Evolutionary conservation across 2,329 filamentous ascomycete species (phyloP).

Genomic region (Aspergillus phoenicis): DNA sequence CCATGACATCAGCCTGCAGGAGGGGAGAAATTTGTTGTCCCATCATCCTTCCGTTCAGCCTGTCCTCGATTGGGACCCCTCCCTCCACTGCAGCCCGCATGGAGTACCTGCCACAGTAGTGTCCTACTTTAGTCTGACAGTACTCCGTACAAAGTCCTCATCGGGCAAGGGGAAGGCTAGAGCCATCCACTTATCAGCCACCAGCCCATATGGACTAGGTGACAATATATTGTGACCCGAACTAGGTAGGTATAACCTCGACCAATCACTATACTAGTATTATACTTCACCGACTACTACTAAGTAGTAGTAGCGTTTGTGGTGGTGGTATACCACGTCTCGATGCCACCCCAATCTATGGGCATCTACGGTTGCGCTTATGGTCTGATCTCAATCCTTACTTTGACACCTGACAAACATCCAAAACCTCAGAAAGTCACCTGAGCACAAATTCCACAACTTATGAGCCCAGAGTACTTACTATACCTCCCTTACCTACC

Average conservation of each 20-base stretch:
- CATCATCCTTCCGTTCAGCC: conserved; percentile 1
- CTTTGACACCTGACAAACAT: too few relatives aligned
- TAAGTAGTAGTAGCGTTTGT: too few relatives aligned
- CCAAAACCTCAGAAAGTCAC: too few relatives aligned
- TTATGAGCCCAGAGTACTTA: too few relatives aligned
- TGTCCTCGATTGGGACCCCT: neutral
- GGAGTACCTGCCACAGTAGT: neutral
- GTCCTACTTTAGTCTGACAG: neutral
- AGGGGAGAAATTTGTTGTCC: conserved; percentile 3
- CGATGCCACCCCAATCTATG: too few relatives aligned
- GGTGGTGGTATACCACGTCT: neutral
- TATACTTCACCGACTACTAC: neutral
- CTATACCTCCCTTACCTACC: too few relatives aligned
- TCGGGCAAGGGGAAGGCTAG: neutral
- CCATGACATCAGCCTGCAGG: conserved; percentile 11
- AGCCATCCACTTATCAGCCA: neutral
- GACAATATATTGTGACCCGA: neutral
- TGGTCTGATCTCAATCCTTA: too few relatives aligned
- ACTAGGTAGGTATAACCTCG: neutral
- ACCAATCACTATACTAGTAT: neutral
- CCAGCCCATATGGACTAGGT: neutral
- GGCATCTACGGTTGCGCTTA: neutral
- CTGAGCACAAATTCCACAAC: too few relatives aligned
- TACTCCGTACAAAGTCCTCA: neutral
- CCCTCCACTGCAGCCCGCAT: neutral